Conservation (phyloP, 257 asterid species). For the Thymus mandschuricus region DNA sequence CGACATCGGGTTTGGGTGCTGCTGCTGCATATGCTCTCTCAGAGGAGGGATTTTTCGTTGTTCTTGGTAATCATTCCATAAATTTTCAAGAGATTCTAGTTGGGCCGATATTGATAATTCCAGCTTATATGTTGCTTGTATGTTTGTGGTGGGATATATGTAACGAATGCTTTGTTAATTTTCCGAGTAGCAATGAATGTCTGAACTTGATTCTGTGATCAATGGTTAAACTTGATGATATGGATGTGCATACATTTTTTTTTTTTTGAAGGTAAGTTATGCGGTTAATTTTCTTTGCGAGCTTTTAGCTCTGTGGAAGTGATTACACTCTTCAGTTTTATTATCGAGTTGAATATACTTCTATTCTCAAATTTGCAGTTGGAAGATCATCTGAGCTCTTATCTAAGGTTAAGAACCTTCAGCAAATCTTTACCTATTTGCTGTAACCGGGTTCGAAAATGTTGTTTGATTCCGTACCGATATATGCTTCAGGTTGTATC, state of each 20-base stretch:
- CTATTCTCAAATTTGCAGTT: slow-evolving; percentile 53
- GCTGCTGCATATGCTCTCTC: slow-evolving; percentile 79
- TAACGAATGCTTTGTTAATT: no score
- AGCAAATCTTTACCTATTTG: not conserved
- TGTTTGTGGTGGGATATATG: not conserved
- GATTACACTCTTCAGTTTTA: not conserved
- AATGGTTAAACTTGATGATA: slow-evolving; percentile 9
- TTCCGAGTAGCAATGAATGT: no score
- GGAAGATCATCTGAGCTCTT: slow-evolving; percentile 72
- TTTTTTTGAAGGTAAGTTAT: not conserved
- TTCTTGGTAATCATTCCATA: slow-evolving; percentile 62
- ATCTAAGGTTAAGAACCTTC: slow-evolving; percentile 51
- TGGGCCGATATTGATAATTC: not conserved
- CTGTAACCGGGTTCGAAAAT: not conserved
- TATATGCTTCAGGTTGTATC: slow-evolving; percentile 52
- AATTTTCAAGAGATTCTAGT: not conserved
- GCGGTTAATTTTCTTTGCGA: not conserved
- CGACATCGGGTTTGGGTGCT: slow-evolving; percentile 94
- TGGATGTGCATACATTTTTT: not conserved
- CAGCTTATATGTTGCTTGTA: not conserved
- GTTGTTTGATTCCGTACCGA: slow-evolving; percentile 20
- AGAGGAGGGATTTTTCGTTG: slow-evolving; percentile 69
- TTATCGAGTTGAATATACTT: slow-evolving; percentile 10
- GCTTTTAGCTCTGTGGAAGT: not conserved
- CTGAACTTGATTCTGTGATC: not conserved